A percentile compares a stretch with the other conserved stretches of the same genome.
Evolutionary conservation across 139 green algal genomes (phyloP).

Genomic region (Volvox reticuliferus): DNA sequence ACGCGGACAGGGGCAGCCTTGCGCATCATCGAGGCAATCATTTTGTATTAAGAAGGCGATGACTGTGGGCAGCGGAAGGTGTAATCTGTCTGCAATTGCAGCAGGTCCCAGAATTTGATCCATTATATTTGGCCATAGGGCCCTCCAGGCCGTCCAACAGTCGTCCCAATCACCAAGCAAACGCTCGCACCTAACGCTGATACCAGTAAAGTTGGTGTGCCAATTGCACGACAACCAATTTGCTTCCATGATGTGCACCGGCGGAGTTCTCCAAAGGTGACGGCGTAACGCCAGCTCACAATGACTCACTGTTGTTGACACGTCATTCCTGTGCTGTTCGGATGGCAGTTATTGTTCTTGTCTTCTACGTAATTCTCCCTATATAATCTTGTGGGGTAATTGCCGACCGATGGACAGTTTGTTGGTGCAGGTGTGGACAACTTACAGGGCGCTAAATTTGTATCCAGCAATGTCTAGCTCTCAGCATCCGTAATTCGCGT

Average conservation of each 20-base stretch:
- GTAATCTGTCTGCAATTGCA: not conserved
- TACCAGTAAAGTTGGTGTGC: not conserved
- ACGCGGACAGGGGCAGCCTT: conserved; percentile 30
- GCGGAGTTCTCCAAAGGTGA: not conserved
- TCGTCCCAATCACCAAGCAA: not conserved
- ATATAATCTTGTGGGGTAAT: too few species aligned
- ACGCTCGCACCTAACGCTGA: not conserved
- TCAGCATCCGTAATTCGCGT: too few species aligned
- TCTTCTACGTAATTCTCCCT: too few species aligned
- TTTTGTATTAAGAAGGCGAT: conserved; percentile 12
- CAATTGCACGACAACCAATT: not conserved
- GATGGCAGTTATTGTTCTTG: too few species aligned
- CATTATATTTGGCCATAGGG: conserved; percentile 11
- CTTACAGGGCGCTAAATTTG: too few species aligned
- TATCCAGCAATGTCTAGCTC: too few species aligned
- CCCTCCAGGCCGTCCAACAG: not conserved
- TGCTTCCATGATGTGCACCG: not conserved
- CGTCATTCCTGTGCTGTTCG: too few species aligned
- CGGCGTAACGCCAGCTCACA: not conserved
- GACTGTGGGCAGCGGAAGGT: not conserved
- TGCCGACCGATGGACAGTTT: too few species aligned
- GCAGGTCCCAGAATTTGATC: conserved; percentile 2
- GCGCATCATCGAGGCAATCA: conserved; percentile 30
- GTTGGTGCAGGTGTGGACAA: too few species aligned
- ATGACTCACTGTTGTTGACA: too few species aligned